Conservation (phyloP, 2,329 filamentous ascomycete species). For the Aspergillus sp. region DNA sequence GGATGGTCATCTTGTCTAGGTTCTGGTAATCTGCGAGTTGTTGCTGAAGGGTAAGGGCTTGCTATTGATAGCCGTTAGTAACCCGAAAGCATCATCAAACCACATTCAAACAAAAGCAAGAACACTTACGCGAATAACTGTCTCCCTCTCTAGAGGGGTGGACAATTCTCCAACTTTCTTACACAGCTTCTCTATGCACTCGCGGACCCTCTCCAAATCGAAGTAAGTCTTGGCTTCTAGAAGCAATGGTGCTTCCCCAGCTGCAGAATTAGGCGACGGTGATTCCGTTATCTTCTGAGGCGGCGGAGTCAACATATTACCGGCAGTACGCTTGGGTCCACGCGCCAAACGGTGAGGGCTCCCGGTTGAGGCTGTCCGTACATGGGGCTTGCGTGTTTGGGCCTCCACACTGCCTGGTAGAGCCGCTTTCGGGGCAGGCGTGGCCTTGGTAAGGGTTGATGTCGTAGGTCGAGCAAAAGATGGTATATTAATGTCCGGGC, state of each 20-base stretch:
- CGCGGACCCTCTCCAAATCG: neutral
- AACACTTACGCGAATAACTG: constrained; percentile 18
- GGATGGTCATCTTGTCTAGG: constrained; percentile 10
- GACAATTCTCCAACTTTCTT: constrained; percentile 10
- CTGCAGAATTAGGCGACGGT: neutral
- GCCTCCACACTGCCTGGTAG: neutral
- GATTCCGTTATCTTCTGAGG: neutral
- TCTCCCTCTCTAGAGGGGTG: constrained; percentile 12
- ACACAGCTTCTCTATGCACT: constrained; percentile 15
- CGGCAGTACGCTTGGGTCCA: neutral
- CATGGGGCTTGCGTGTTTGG: constrained; percentile 10
- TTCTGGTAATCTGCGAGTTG: constrained; percentile 16
- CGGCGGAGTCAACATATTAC: neutral
- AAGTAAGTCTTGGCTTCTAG: neutral
- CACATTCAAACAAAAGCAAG: neutral
- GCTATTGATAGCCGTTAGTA: constrained; percentile 8
- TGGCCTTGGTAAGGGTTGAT: constrained; percentile 18
- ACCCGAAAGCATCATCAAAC: neutral
- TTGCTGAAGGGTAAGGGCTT: constrained; percentile 18
- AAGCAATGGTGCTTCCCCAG: neutral
- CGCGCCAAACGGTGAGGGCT: constrained; percentile 15
- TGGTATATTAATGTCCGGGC: constrained; percentile 7
- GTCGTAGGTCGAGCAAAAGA: constrained; percentile 20
- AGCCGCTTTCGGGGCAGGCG: neutral
- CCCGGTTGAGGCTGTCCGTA: constrained; percentile 17